Evolutionary conservation across 2,329 filamentous ascomycete species (phyloP).

Genomic region (Epichloe brachyelytri): DNA sequence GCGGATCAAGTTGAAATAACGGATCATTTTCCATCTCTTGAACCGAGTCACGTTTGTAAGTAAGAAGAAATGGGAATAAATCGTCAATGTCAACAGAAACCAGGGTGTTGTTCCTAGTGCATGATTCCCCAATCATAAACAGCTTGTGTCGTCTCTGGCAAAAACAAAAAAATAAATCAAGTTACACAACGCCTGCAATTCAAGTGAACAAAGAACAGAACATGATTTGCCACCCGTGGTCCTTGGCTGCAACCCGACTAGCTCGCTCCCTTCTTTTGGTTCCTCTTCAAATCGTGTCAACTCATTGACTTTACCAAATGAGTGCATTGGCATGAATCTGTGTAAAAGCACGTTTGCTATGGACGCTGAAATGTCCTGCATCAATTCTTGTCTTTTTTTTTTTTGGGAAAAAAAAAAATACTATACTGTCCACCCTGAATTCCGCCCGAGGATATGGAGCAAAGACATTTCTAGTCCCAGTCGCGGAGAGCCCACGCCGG

Average conservation of each 20-base stretch:
- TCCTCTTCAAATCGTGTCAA: no score
- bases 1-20: background rate
- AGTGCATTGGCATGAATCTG: no score
- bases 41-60: background rate
- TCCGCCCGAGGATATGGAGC: background rate
- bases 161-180: background rate
- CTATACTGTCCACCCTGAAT: background rate
- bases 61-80: background rate
- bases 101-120: background rate
- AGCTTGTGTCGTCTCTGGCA: background rate
- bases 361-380: no score
- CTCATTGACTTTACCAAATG: no score
- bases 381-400: no score
- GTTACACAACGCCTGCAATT: background rate
- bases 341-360: no score
- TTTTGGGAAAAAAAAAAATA: no score
- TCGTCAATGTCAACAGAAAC: background rate
- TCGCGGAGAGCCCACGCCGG: slow-evolving; percentile 1
- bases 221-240: background rate
- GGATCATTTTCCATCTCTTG: background rate
- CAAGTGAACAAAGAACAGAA: background rate
- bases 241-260: no score
- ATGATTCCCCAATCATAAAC: background rate
- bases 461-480: background rate
- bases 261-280: no score